These are phyloP conservation scores for Pulveroboletus sp. DNA, from an alignment of 768 basidiomycete species.

Conservation along the genomic window DNA sequence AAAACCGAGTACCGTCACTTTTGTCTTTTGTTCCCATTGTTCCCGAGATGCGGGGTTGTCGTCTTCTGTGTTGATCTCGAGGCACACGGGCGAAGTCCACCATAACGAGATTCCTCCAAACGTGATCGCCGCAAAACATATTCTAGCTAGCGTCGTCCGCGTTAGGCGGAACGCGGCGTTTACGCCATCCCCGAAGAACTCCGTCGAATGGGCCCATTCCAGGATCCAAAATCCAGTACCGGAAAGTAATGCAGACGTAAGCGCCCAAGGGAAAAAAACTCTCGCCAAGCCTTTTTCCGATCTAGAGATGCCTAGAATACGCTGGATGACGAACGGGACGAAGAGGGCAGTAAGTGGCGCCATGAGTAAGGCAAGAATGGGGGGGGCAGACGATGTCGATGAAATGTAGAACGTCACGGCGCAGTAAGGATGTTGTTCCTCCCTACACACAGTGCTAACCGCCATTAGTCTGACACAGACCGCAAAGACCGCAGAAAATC, in stretches of 20 bases:
- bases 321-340: slow-evolving; percentile 54
- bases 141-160: slow-evolving; percentile 63
- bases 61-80: slow-evolving; percentile 50
- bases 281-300: slow-evolving; percentile 74
- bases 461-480: slow-evolving; percentile 73
- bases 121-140: slow-evolving; percentile 47
- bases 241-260: slow-evolving; percentile 56
- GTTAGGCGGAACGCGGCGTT: slow-evolving; percentile 43
- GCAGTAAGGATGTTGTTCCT: slow-evolving; percentile 92
- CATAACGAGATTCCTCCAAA: slow-evolving; percentile 62
- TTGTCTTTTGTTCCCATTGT: slow-evolving; percentile 34
- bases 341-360: slow-evolving; percentile 53
- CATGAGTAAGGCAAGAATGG: slow-evolving; percentile 54
- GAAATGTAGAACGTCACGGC: slow-evolving; percentile 86
- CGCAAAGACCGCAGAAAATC: slow-evolving; percentile 65
- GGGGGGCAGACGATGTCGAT: slow-evolving; percentile 64
- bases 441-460: slow-evolving; percentile 84
- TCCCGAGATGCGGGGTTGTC: slow-evolving; percentile 5
- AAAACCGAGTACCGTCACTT: slow-evolving; percentile 72
- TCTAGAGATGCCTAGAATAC: slow-evolving; percentile 61
- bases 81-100: slow-evolving; percentile 71
- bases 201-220: slow-evolving; percentile 72
- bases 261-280: slow-evolving; percentile 55
- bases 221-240: slow-evolving; percentile 74
- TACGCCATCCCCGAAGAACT: slow-evolving; percentile 40